Evolutionary conservation across 768 basidiomycete species (phyloP).

Genomic region (Mycena alexandri): DNA sequence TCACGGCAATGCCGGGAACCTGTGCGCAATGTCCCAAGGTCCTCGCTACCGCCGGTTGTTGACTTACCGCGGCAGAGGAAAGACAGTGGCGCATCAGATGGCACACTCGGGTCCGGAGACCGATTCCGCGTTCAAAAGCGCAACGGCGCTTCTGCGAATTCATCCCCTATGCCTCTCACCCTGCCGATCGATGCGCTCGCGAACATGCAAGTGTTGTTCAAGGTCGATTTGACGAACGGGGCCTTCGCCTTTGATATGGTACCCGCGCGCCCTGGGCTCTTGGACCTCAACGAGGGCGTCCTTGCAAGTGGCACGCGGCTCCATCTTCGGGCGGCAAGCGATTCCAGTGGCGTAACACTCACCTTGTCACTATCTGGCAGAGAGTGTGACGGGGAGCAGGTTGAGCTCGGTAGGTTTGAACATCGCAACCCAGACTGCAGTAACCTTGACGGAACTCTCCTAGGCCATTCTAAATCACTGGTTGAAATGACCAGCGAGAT

Average conservation of each 20-base stretch:
- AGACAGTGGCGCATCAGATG: no score
- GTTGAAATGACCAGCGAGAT: no score
- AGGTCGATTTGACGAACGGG: not conserved
- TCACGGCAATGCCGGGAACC: no score
- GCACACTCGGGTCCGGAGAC: no score
- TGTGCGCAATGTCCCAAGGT: no score
- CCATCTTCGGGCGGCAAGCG: conserved; percentile 5
- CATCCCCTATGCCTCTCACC: not conserved
- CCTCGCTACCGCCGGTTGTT: no score
- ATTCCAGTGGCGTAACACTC: conserved; percentile 18
- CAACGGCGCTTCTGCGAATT: no score
- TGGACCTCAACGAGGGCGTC: not conserved
- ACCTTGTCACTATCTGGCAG: not conserved
- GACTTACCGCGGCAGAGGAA: no score
- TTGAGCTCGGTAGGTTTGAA: not conserved
- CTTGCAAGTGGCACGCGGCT: conserved; percentile 3
- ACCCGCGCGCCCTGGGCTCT: not conserved
- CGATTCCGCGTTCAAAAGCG: no score
- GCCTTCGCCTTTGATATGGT: conserved; percentile 13
- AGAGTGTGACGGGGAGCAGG: not conserved
- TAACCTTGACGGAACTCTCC: no score
- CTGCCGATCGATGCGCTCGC: conserved; percentile 1
- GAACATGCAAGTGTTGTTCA: conserved; percentile 9
- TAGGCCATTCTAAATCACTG: no score
- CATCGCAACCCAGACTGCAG: not conserved